Base-by-base conservation (phyloP, 148 eudicot species). In the Polygonum aviculare region DNA sequence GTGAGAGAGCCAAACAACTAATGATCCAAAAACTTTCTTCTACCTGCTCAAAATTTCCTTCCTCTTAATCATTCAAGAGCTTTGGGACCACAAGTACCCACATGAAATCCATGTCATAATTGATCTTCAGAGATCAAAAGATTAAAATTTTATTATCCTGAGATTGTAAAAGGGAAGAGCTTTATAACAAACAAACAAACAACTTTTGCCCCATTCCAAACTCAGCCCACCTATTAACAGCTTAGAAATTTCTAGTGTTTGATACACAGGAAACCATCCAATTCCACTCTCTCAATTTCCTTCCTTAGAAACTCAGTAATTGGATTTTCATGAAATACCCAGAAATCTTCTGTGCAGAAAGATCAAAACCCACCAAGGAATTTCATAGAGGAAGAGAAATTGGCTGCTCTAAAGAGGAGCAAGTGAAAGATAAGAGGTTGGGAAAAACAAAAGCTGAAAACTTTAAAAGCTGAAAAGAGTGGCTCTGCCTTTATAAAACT, bases 401-500 rank as follows among this genome's bases (percentile, higher is more conserved):
- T 31, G 62, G 31, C 62, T 19, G 31, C 31, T 57, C 1, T n/a
- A 50, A 50, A 3, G 54, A 50, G 16, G 55, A 57, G 63, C 63
- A 57, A 57, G 63, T 19, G 21, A 54, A 18, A 5, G 59, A 54
- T 19, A 21, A 12, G 39, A 31, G 69, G 31, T 26, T 26, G 31
- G 39, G 39, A 62, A 11, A 62, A 62, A 55, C 26, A 57, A 57
- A 62, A 62, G 38, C 31, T 63, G 69, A 12, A 31, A 63, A 63
- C 69, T 63, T 63, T 63, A 26, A 63, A 63, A 63, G 69, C 40
- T 12, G 69, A 63, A 63, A 14, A 38, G 69, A 3, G 69, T 31
- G 69, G 69, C 69, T 21, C 38, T 1, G 69, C 39, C 69, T 63
- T 63, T 63, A 63, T 63, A 63, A 63, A 63, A 63, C 69, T 63